A percentile compares a stretch with the other conserved stretches of the same genome.
These are phyloP conservation scores for Celoporthe dispersa DNA, from an alignment of 2,329 filamentous ascomycete genomes.

Conservation along the genomic window DNA sequence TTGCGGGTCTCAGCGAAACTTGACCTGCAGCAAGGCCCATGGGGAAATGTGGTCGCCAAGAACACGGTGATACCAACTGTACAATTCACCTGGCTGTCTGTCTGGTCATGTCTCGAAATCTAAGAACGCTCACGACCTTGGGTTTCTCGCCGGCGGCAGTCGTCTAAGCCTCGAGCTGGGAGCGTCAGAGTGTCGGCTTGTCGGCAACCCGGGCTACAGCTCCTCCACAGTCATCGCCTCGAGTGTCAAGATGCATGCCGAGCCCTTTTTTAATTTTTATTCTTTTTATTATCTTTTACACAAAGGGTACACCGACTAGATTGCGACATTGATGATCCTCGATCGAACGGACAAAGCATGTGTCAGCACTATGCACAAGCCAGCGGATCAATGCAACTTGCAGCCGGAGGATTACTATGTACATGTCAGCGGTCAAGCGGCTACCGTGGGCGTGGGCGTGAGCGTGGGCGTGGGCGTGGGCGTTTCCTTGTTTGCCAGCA, in stretches of 20 bases:
- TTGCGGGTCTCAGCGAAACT: neutral
- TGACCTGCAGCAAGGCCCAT: conserved; percentile 11
- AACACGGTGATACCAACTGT: neutral
- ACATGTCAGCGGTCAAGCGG: conserved; percentile 1
- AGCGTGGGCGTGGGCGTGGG: neutral
- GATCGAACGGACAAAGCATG: neutral
- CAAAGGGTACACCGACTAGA: conserved; percentile 20
- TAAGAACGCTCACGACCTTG: neutral
- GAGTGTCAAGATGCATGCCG: neutral
- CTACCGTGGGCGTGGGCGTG: neutral
- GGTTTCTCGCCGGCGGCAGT: neutral
- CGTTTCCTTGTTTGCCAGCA: neutral
- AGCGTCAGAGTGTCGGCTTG: neutral
- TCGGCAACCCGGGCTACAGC: neutral
- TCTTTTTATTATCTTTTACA: neutral
- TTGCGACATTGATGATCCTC: conserved; percentile 10
- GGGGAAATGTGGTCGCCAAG: neutral
- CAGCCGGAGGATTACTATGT: conserved; percentile 4
- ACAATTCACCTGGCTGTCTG: neutral
- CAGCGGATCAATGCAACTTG: conserved; percentile 6
- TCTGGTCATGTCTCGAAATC: neutral
- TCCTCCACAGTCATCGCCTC: neutral
- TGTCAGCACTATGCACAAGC: conserved; percentile 15
- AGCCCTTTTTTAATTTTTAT: too few relatives aligned
- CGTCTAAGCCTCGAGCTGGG: neutral